phyloP scores from a whole-genome alignment of 768 basidiomycete species.

The Russula sp. region DNA sequence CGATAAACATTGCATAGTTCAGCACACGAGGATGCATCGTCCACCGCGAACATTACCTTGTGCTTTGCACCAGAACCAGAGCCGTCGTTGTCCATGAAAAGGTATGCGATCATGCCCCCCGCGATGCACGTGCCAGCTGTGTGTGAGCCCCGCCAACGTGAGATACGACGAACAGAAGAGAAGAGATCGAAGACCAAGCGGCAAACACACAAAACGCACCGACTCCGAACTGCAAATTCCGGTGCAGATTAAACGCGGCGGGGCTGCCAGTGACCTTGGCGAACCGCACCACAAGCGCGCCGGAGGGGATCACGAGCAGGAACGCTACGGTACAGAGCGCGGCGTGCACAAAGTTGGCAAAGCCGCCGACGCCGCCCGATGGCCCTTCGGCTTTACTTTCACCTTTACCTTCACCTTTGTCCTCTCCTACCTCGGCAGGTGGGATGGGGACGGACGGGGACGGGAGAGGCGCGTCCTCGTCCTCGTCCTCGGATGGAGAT shows the following conservation, averaged over 20 bases:
- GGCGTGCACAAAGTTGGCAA: constrained; percentile 44
- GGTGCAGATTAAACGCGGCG: constrained; percentile 43
- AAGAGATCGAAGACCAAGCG: neutral
- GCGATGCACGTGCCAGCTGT: constrained; percentile 5
- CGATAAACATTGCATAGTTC: no score
- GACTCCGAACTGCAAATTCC: constrained; percentile 25
- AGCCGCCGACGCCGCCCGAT: neutral
- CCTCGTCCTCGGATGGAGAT: constrained; percentile 19
- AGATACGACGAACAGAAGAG: no score
- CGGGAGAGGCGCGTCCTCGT: neutral
- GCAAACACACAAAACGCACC: neutral
- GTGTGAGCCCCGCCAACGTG: neutral
- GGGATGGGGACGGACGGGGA: neutral
- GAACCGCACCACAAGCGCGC: constrained; percentile 49
- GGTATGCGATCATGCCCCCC: constrained; percentile 8
- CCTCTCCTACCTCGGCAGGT: neutral
- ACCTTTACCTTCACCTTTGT: neutral
- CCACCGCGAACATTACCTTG: neutral
- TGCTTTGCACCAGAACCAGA: neutral
- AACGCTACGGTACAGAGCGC: constrained; percentile 46
- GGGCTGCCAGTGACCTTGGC: constrained; percentile 37
- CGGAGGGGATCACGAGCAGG: constrained; percentile 49
- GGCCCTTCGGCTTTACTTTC: neutral
- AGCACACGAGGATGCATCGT: no score
- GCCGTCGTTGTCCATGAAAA: neutral